These are phyloP conservation scores for Botrytis deweyae DNA, from an alignment of 2,329 filamentous ascomycete species.

Conservation along the genomic window DNA sequence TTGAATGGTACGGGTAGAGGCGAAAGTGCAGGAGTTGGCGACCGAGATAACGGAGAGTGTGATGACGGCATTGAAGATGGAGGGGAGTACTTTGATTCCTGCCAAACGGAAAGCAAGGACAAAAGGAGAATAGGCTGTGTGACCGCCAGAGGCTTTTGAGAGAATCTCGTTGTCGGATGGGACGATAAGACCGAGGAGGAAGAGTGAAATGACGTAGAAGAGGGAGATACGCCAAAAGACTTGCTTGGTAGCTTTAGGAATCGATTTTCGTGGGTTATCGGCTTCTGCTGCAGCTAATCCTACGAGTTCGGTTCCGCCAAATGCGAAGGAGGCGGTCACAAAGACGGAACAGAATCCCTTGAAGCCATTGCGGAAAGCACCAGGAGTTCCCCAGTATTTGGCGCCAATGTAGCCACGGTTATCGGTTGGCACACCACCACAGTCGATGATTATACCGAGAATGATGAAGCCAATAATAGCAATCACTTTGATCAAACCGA, in stretches of 20 bases:
- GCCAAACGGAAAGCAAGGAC: constrained; percentile 88
- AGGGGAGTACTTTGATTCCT: constrained; percentile 76
- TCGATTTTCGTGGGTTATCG: constrained; percentile 71
- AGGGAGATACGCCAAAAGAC: constrained; percentile 92
- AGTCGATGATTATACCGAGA: constrained; percentile 72
- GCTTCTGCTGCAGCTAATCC: constrained; percentile 77
- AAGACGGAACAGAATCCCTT: constrained; percentile 69
- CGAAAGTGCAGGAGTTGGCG: constrained; percentile 89
- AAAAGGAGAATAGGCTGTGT: constrained; percentile 75
- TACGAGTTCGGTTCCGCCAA: constrained; percentile 73
- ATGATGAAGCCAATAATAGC: constrained; percentile 87
- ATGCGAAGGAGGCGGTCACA: constrained; percentile 70
- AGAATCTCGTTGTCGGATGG: constrained; percentile 67
- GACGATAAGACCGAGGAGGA: constrained; percentile 79
- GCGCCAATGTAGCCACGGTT: constrained; percentile 62
- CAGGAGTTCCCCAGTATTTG: constrained; percentile 75
- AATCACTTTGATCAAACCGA: constrained; percentile 80
- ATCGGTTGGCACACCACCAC: constrained; percentile 55
- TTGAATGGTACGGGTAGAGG: constrained; percentile 84
- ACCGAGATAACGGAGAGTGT: constrained; percentile 87
- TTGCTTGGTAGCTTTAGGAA: constrained; percentile 86
- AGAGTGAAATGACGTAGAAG: constrained; percentile 80
- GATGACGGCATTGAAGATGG: constrained; percentile 91
- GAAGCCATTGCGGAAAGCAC: constrained; percentile 75
- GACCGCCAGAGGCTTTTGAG: constrained; percentile 59